Evolutionary conservation across 2,329 filamentous ascomycete genomes (phyloP).

Genomic region (Trichoderma semiorbis): DNA sequence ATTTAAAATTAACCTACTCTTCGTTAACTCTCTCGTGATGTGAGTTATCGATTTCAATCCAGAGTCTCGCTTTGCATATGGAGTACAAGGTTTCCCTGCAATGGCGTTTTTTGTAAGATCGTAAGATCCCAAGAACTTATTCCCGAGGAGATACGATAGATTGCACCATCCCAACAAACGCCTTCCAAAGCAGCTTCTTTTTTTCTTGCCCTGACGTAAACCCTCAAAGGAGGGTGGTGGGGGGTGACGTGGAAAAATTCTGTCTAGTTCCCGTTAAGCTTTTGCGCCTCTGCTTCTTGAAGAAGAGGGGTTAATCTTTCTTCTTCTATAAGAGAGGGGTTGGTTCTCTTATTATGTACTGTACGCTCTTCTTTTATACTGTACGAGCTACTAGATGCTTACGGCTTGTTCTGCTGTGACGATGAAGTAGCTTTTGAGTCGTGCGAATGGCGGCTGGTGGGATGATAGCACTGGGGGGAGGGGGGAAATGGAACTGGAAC

Average conservation of each 20-base stretch:
- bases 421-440: neutral
- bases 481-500: neutral
- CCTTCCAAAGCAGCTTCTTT: neutral
- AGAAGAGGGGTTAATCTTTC: neutral
- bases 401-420: neutral
- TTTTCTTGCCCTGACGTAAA: neutral
- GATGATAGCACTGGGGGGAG: neutral
- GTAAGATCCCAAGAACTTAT: neutral
- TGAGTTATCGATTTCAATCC: neutral
- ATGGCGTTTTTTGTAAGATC: no score
- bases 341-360: neutral
- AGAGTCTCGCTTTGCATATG: no score
- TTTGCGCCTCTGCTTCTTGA: neutral
- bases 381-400: neutral
- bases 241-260: neutral
- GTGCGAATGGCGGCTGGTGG: neutral
- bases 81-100: neutral
- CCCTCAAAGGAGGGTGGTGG: neutral
- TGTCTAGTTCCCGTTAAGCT: neutral
- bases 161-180: neutral
- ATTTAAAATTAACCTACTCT: neutral
- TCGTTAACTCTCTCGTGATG: neutral
- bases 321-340: no score
- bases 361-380: neutral
- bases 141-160: neutral